A percentile compares a stretch with the other conserved stretches of the same genome.
Evolutionary conservation across 1,284 basidiomycete species (phyloP).

Genomic region (Uromyces viciae-fabae): DNA sequence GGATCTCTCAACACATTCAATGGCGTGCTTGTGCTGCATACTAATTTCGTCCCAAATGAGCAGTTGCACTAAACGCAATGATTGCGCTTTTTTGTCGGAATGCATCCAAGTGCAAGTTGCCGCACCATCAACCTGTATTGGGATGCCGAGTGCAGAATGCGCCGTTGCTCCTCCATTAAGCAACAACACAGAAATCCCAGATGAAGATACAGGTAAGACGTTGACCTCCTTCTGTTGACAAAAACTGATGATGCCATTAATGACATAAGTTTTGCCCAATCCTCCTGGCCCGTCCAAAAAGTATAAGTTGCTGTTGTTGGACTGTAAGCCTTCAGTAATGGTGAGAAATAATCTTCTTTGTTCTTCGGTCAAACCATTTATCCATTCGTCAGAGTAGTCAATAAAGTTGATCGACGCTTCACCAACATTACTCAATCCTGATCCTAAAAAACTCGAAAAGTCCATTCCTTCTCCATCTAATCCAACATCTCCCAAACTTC

Average conservation of each 20-base stretch:
- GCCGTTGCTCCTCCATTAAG: conserved; percentile 54
- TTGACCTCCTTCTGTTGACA: conserved; percentile 51
- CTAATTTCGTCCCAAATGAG: conserved; percentile 22
- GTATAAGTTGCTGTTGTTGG: conserved; percentile 53
- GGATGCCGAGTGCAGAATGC: conserved; percentile 9
- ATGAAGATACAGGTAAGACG: conserved; percentile 54
- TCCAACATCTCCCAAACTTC: background rate
- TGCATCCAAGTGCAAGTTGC: conserved; percentile 50
- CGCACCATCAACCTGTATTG: background rate
- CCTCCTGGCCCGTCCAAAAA: conserved; percentile 60
- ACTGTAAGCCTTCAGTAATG: conserved; percentile 55
- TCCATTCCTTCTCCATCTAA: background rate
- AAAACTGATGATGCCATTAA: conserved; percentile 57
- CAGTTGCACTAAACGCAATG: background rate
- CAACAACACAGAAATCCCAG: conserved; percentile 59
- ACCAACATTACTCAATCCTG: background rate
- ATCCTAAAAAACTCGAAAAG: background rate
- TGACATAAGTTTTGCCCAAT: conserved; percentile 60
- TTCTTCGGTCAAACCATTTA: conserved; percentile 57
- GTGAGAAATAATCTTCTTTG: conserved; percentile 52
- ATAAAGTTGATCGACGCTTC: background rate
- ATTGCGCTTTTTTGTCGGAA: background rate
- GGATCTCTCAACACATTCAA: background rate
- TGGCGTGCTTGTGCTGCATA: background rate
- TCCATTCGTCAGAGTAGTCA: conserved; percentile 1